Evolutionary conservation across 306 rosid species (phyloP).

Genomic region (Calophaca sinica): DNA sequence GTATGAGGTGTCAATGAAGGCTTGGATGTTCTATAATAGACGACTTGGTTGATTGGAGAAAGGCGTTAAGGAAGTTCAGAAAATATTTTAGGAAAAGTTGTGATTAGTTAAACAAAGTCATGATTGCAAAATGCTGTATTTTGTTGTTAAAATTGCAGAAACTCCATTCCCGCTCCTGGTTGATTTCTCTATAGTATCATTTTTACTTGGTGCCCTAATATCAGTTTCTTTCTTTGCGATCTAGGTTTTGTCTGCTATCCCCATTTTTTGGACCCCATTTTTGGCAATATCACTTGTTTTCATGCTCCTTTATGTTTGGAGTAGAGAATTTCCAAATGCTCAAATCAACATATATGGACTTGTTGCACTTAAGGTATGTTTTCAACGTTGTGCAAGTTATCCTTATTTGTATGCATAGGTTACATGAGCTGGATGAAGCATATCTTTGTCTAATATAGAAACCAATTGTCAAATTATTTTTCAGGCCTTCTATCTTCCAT

Average conservation of each 20-base stretch:
- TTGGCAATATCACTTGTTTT: constrained; percentile 88
- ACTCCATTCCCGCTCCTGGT: constrained; percentile 7
- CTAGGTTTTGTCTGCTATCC: constrained; percentile 77
- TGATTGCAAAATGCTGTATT: constrained; percentile 1
- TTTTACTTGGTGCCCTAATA: constrained; percentile 36
- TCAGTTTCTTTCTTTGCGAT: constrained; percentile 28
- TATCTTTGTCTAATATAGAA: constrained; percentile 40
- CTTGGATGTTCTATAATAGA: constrained; percentile 1
- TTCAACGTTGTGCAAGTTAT: constrained; percentile 16
- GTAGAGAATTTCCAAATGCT: constrained; percentile 96
- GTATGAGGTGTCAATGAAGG: constrained; percentile 33
- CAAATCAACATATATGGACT: constrained; percentile 91
- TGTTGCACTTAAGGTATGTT: constrained; percentile 78
- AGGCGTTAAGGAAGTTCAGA: background rate
- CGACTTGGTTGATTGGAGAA: constrained; percentile 33
- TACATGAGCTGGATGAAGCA: constrained; percentile 26
- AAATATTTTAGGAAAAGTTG: constrained; percentile 6
- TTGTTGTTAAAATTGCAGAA: constrained; percentile 30
- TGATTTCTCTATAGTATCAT: constrained; percentile 22
- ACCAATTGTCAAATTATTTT: constrained; percentile 30
- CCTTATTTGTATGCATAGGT: constrained; percentile 20
- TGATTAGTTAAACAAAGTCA: constrained; percentile 26
- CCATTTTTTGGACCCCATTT: constrained; percentile 63
- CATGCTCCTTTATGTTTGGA: constrained; percentile 96
- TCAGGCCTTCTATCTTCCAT: constrained; percentile 98